Conservation (phyloP, 2,329 filamentous ascomycete species). For the Endoconidiophora laricicola region DNA sequence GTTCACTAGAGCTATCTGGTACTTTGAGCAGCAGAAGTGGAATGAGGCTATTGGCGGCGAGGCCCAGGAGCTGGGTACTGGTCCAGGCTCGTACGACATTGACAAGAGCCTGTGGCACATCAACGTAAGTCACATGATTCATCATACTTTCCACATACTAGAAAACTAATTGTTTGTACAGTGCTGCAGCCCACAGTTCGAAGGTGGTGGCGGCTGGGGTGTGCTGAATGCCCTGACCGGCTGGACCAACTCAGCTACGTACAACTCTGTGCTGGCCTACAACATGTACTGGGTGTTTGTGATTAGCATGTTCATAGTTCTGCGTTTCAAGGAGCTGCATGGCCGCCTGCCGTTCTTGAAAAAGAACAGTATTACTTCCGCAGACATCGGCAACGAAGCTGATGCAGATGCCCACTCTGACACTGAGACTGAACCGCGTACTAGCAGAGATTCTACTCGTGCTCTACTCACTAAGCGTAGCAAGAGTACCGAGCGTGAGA, state of each 20-base stretch:
- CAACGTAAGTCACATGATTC: conserved; percentile 37
- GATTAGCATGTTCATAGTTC: conserved; percentile 42
- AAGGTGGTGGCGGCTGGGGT: conserved; percentile 67
- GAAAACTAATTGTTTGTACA: conserved; percentile 19
- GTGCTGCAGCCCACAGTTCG: conserved; percentile 61
- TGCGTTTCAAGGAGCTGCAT: conserved; percentile 48
- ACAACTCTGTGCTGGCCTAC: conserved; percentile 74
- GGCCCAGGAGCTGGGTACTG: conserved; percentile 32
- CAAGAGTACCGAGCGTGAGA: background rate
- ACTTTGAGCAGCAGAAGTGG: conserved; percentile 55
- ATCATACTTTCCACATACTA: background rate
- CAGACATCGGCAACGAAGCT: background rate
- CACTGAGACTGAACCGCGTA: background rate
- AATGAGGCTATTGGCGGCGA: conserved; percentile 44
- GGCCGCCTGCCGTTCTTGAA: conserved; percentile 10
- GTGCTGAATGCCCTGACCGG: conserved; percentile 76
- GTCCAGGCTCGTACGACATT: conserved; percentile 67
- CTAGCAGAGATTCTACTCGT: conserved; percentile 10
- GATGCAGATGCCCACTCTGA: background rate
- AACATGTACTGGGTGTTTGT: conserved; percentile 72
- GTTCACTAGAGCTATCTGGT: conserved; percentile 63
- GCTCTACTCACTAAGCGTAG: conserved; percentile 7
- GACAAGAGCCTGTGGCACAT: conserved; percentile 66
- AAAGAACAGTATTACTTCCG: background rate
- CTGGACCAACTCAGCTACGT: conserved; percentile 79